Evolutionary conservation across 2,329 filamentous ascomycete species (phyloP), one percentile per base, ranked within the genome.

Genomic region (Arachnomyces sp.): DNA sequence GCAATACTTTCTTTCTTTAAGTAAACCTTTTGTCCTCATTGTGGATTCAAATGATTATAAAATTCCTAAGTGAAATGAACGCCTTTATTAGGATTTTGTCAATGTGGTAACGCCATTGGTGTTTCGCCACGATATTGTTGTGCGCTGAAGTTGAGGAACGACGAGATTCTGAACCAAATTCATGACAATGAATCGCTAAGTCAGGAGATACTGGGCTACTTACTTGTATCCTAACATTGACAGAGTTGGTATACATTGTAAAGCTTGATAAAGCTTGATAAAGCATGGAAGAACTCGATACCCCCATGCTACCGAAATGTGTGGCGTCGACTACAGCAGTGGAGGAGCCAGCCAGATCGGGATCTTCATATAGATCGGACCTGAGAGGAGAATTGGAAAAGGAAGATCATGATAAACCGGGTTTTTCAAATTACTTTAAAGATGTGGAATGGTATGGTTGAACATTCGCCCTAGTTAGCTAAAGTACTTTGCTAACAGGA

Each of bases 381-480:
- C 21, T 9, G 21, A 25, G 21, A 5, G 21, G 9, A 9, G 21
- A 30, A 13, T 15, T 14, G n/a, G 28, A 12, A 42, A 28, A 36
- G 28, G 11, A 32, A 4, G 8, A 7, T 9, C 3, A 5, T 12
- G 14, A 32, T 12, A 15, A 32, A 9, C 5, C 18, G 6, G 28
- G 14, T 2, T 44, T n/a, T 32, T 50, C 49, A 3, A 64, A 64
- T 41, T 65, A 65, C 49, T 72, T 68, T 53, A 72, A 67, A 46
- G 56, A 57, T 28, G 67, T 65, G 12, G 60, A 69, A 51, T 73
- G 67, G 67, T 68, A 51, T 44, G 56, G 37, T 33, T 7, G 15
- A 9, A 7, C 28, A 28, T 21, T 28, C n/a, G 16, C n/a, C 14
- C 18, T 18, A 28, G 9, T 29, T 7, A 12, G 30, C 14, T 5